A percentile compares a stretch with the other conserved stretches of the same genome.
Evolutionary conservation across 805 yeast genomes (phyloP).

Genomic region (Scheffersomyces ergatensis): DNA sequence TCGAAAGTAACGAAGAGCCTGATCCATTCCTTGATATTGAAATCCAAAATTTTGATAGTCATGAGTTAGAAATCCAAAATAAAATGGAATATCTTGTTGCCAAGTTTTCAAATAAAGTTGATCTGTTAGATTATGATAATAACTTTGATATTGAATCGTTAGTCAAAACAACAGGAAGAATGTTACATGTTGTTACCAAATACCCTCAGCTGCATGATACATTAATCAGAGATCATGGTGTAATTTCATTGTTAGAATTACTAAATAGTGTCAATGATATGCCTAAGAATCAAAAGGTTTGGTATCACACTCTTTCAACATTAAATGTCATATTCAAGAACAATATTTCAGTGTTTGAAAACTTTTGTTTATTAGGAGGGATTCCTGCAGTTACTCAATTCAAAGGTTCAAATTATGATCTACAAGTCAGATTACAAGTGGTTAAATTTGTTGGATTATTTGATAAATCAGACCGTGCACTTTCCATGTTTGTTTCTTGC

Average conservation of each 20-base stretch:
- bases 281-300: constrained; percentile 28
- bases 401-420: constrained; percentile 25
- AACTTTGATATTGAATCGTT: constrained; percentile 29
- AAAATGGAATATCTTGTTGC: constrained; percentile 36
- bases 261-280: constrained; percentile 33
- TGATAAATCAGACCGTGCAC: constrained; percentile 29
- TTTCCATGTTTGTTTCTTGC: constrained; percentile 41
- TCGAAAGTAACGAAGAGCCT: constrained; percentile 12
- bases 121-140: constrained; percentile 21
- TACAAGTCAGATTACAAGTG: constrained; percentile 34
- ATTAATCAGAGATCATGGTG: constrained; percentile 41
- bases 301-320: constrained; percentile 35
- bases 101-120: constrained; percentile 30
- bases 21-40: constrained; percentile 41
- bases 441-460: constrained; percentile 32
- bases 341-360: constrained; percentile 33
- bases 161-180: constrained; percentile 34
- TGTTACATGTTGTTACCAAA: constrained; percentile 36
- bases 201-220: constrained; percentile 38
- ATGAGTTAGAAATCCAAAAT: constrained; percentile 38
- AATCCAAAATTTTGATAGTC: constrained; percentile 37
- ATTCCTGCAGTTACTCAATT: constrained; percentile 41
- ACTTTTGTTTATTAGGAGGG: constrained; percentile 42
- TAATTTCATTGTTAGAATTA: constrained; percentile 36
- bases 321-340: constrained; percentile 32